These are phyloP conservation scores for Monoraphidium neglectum DNA, from an alignment of 139 green algal genomes.

Conservation along the genomic window DNA sequence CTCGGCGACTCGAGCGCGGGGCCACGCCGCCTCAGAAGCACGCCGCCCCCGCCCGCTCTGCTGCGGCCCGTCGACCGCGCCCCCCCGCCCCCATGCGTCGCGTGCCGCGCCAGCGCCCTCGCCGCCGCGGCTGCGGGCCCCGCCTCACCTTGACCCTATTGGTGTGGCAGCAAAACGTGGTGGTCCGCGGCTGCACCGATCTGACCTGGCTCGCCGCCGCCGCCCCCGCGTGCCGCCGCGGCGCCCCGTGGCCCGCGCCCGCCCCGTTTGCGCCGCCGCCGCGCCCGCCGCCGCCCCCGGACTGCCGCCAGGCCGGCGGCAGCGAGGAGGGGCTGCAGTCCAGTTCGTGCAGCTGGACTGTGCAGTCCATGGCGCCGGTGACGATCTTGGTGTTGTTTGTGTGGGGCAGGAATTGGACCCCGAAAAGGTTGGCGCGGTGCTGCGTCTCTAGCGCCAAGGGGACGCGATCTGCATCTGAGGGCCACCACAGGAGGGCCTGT, in stretches of 20 bases:
- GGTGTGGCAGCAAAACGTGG: conserved; percentile 63
- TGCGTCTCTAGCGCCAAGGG: conserved; percentile 67
- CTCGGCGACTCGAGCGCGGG: not conserved
- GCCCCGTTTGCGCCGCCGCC: too few species aligned
- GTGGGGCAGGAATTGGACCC: conserved; percentile 78
- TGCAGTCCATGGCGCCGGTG: conserved; percentile 73
- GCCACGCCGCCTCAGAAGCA: not conserved
- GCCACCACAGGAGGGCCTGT: conserved; percentile 72
- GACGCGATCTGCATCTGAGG: conserved; percentile 46
- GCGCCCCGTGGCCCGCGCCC: too few species aligned
- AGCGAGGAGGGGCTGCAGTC: conserved; percentile 16
- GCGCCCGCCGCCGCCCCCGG: not conserved
- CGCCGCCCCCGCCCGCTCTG: not conserved
- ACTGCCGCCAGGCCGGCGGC: not conserved
- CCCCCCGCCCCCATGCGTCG: too few species aligned
- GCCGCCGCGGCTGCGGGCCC: not conserved
- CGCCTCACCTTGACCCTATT: conserved; percentile 72
- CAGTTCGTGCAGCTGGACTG: conserved; percentile 75
- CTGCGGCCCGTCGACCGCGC: not conserved
- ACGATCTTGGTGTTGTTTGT: conserved; percentile 41
- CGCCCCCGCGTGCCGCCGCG: not conserved
- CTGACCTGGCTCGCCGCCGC: conserved; percentile 4
- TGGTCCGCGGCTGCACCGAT: conserved; percentile 37
- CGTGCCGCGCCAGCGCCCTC: too few species aligned
- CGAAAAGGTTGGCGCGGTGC: conserved; percentile 89